Evolutionary conservation across 352 stramenopile species (phyloP).

Genomic region (Blastocystis sp.): DNA sequence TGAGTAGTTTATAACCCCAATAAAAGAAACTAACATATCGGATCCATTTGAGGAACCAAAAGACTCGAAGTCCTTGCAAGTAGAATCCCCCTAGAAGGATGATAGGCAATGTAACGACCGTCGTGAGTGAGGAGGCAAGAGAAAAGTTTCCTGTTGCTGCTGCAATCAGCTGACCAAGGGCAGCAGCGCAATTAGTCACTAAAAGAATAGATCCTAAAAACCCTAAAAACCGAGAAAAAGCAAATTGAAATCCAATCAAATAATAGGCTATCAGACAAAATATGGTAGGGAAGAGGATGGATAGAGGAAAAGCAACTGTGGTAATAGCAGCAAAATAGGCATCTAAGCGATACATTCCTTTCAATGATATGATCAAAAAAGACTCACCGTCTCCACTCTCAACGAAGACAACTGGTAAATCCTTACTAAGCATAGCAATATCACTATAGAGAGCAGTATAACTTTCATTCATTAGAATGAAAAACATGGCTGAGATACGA

Average conservation of each 20-base stretch:
- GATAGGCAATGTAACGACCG: background rate
- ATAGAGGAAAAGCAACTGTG: background rate
- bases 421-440: background rate
- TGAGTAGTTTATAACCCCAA: background rate
- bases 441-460: background rate
- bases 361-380: background rate
- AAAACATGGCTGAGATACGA: background rate
- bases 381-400: background rate
- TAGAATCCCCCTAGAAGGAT: slow-evolving; percentile 12
- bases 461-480: slow-evolving; percentile 25
- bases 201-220: slow-evolving; percentile 15
- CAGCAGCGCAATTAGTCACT: background rate
- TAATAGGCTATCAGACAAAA: slow-evolving; percentile 3
- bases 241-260: background rate
- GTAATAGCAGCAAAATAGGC: background rate
- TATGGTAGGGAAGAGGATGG: background rate
- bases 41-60: slow-evolving; percentile 16
- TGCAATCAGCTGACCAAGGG: slow-evolving; percentile 9
- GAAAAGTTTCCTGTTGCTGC: slow-evolving; percentile 10
- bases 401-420: background rate
- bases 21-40: slow-evolving; percentile 28
- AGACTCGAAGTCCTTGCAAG: background rate
- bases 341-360: slow-evolving; percentile 23
- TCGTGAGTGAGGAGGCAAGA: background rate
- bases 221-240: background rate